These are phyloP conservation scores for Diaporthe capsici DNA, from an alignment of 2,329 filamentous ascomycete species.

Conservation along the genomic window DNA sequence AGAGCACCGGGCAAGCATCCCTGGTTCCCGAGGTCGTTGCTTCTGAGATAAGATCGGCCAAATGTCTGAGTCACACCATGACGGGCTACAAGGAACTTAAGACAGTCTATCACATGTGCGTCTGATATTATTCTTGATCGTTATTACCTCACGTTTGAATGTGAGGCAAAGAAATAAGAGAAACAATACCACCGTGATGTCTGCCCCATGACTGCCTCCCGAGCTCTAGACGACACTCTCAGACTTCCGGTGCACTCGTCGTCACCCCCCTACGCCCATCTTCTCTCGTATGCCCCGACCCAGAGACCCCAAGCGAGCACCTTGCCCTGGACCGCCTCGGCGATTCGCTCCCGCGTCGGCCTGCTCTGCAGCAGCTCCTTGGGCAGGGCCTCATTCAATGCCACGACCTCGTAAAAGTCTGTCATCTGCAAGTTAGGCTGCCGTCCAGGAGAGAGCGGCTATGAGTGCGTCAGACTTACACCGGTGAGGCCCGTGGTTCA, in stretches of 20 bases:
- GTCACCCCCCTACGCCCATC: constrained; percentile 46
- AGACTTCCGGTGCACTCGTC: not conserved
- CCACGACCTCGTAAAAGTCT: constrained; percentile 66
- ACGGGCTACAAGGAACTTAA: not conserved
- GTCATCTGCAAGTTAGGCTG: not conserved
- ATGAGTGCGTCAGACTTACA: constrained; percentile 51
- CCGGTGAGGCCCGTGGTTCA: constrained; percentile 66
- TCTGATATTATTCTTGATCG: not conserved
- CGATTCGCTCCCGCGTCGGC: constrained; percentile 59
- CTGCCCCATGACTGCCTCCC: not conserved
- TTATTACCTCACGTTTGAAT: not conserved
- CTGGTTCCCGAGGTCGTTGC: not conserved
- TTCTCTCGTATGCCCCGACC: constrained; percentile 61
- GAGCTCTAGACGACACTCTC: not conserved
- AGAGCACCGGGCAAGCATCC: not conserved
- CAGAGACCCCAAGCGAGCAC: constrained; percentile 65
- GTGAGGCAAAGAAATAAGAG: not conserved
- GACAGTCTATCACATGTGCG: not conserved
- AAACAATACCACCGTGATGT: not conserved
- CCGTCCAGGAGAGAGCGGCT: not conserved
- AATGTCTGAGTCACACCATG: not conserved
- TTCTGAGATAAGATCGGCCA: constrained; percentile 9
- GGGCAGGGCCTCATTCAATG: constrained; percentile 60
- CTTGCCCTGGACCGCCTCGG: constrained; percentile 60
- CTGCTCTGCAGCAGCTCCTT: constrained; percentile 52